Evolutionary conservation across 116 monocot genomes (phyloP).

Genomic region (Iris pallida): DNA sequence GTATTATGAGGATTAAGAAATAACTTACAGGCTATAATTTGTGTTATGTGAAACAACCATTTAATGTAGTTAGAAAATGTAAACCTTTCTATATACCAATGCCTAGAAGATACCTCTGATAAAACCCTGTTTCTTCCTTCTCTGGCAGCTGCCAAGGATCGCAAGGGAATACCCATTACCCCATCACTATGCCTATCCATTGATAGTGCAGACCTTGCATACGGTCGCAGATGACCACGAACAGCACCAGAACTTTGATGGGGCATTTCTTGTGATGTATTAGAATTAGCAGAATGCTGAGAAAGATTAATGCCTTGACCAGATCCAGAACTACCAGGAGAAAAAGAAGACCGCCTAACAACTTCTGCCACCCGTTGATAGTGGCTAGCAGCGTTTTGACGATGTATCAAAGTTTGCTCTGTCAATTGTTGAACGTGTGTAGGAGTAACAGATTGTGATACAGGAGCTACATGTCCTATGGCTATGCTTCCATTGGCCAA

Average conservation of each 20-base stretch:
- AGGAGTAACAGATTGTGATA: slow-evolving; percentile 16
- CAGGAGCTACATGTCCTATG: slow-evolving; percentile 2
- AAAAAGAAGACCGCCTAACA: slow-evolving; percentile 9
- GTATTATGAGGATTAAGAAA: too few species aligned
- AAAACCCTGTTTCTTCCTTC: slow-evolving; percentile 56
- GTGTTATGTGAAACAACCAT: too few species aligned
- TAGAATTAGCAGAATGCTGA: slow-evolving; percentile 16
- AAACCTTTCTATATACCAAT: too few species aligned
- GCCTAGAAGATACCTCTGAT: slow-evolving; percentile 15
- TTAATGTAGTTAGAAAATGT: too few species aligned
- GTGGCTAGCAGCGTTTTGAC: slow-evolving; percentile 24
- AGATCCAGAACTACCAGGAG: slow-evolving; percentile 14
- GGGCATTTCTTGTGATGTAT: slow-evolving; percentile 17
- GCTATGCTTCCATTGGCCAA: background rate
- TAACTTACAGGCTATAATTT: too few species aligned
- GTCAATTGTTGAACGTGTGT: slow-evolving; percentile 10
- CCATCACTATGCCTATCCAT: slow-evolving; percentile 15
- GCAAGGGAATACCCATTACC: slow-evolving; percentile 22
- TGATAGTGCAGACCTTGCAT: slow-evolving; percentile 19
- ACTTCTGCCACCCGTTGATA: slow-evolving; percentile 15
- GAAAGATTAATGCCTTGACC: slow-evolving; percentile 20
- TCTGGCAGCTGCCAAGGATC: slow-evolving; percentile 26
- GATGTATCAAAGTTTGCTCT: slow-evolving; percentile 17
- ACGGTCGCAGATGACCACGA: slow-evolving; percentile 27
- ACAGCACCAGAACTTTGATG: slow-evolving; percentile 12